These are phyloP conservation scores for Pseudonectria buxi DNA, from an alignment of 2,329 filamentous ascomycete genomes.

Conservation along the genomic window DNA sequence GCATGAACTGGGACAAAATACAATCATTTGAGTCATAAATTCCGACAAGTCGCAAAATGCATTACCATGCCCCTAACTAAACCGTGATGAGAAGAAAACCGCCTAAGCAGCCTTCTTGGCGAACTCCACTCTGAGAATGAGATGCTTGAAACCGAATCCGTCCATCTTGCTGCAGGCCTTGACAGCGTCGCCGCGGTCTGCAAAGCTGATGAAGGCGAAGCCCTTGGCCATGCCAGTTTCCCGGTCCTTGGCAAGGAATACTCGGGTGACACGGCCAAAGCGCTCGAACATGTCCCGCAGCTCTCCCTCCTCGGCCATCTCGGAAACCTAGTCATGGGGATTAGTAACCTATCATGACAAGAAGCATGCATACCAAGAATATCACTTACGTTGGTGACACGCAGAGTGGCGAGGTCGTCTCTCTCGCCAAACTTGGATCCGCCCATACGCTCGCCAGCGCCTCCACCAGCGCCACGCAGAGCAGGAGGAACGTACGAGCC, in stretches of 20 bases:
- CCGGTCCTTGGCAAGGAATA: constrained; percentile 96
- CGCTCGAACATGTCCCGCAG: constrained; percentile 97
- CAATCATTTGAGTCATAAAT: constrained; percentile 23
- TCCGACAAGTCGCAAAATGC: constrained; percentile 20
- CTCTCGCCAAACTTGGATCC: constrained; percentile 81
- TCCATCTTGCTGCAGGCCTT: constrained; percentile 97
- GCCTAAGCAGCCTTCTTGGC: constrained; percentile 61
- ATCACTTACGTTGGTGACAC: constrained; percentile 87
- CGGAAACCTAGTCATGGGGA: constrained; percentile 61
- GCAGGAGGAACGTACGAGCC: constrained; percentile 92
- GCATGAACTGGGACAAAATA: constrained; percentile 8
- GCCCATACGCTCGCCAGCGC: constrained; percentile 72
- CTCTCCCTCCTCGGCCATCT: constrained; percentile 94
- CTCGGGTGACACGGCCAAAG: constrained; percentile 91
- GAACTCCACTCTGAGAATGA: constrained; percentile 82
- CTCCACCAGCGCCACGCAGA: constrained; percentile 63
- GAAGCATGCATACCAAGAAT: background rate
- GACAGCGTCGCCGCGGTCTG: constrained; percentile 80
- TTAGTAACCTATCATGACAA: constrained; percentile 19
- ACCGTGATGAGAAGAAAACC: constrained; percentile 24
- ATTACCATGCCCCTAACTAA: constrained; percentile 26
- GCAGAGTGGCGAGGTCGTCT: constrained; percentile 91
- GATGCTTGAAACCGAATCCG: constrained; percentile 82
- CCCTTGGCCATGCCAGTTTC: constrained; percentile 96
- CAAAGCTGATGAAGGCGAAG: constrained; percentile 97